Percentiles rank a stretch among this genome's conserved stretches.
Evolutionary conservation across 441 rosid genomes (phyloP).

Genomic region (Manihot esculenta): DNA sequence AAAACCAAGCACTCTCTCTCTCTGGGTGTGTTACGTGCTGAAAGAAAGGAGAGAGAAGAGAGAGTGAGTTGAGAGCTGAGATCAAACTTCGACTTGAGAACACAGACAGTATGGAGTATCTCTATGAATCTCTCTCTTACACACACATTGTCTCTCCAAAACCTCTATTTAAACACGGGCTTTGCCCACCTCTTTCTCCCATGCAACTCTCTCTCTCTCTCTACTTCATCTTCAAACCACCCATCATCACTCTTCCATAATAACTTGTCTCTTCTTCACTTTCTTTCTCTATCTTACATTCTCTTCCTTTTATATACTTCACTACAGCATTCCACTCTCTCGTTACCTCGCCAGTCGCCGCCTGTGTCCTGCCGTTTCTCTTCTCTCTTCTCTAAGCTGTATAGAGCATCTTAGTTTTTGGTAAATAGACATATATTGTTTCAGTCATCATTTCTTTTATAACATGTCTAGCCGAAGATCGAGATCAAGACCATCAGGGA

Average conservation of each 20-base stretch:
- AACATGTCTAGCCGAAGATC: conserved; percentile 81
- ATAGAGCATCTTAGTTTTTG: not conserved
- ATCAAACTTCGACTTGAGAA: conserved; percentile 21
- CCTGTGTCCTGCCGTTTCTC: not conserved
- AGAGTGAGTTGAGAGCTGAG: not conserved
- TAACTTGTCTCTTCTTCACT: conserved; percentile 17
- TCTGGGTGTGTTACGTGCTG: not conserved
- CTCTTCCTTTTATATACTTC: not conserved
- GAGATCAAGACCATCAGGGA: conserved; percentile 61
- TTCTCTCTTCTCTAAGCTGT: not conserved
- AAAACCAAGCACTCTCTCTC: not conserved
- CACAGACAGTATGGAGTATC: conserved; percentile 44
- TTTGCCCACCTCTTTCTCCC: conserved; percentile 39
- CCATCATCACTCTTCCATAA: conserved; percentile 17
- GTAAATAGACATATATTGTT: not conserved
- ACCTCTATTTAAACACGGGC: conserved; percentile 46
- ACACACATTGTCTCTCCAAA: conserved; percentile 10
- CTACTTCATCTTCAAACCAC: not conserved
- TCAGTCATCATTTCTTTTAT: too few relatives aligned
- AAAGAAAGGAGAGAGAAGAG: not conserved
- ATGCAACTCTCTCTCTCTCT: conserved; percentile 27
- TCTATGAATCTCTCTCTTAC: conserved; percentile 27
- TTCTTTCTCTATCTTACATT: not conserved
- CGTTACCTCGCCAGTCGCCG: too few relatives aligned
- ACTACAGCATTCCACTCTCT: not conserved